A percentile compares a stretch with the other conserved stretches of the same genome.
Evolutionary conservation across 2,329 filamentous ascomycete species (phyloP).

Genomic region (Xylariales sp.): DNA sequence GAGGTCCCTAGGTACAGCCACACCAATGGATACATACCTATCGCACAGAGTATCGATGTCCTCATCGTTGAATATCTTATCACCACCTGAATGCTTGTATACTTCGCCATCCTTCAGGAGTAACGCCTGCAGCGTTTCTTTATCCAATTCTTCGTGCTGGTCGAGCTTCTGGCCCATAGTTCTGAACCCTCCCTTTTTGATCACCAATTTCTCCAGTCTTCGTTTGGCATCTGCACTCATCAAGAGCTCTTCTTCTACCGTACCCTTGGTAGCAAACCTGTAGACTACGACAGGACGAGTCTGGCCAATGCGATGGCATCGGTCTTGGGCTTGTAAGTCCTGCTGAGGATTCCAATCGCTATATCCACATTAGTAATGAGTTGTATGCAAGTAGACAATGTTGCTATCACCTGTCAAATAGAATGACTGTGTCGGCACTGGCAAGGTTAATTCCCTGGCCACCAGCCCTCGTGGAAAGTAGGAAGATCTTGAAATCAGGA

Average conservation of each 20-base stretch:
- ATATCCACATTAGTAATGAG: conserved; percentile 9
- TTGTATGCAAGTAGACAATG: too few relatives aligned
- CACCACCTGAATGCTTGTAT: conserved; percentile 53
- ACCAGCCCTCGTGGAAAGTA: conserved; percentile 85
- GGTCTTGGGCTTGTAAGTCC: conserved; percentile 93
- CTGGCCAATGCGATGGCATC: conserved; percentile 91
- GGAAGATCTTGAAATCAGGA: conserved; percentile 66
- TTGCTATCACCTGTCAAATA: conserved; percentile 64
- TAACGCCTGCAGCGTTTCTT: conserved; percentile 57
- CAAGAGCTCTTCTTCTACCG: conserved; percentile 83
- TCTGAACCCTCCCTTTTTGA: conserved; percentile 84
- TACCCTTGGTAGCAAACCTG: conserved; percentile 86
- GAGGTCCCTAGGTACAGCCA: background rate
- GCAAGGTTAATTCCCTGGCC: conserved; percentile 95
- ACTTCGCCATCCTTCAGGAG: conserved; percentile 69
- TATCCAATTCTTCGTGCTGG: conserved; percentile 48
- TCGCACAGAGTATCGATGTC: conserved; percentile 80
- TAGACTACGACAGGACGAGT: conserved; percentile 90
- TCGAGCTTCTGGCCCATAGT: conserved; percentile 61
- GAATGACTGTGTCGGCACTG: conserved; percentile 84
- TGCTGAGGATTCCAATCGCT: conserved; percentile 93
- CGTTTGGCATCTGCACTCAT: conserved; percentile 89
- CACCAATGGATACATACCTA: conserved; percentile 36
- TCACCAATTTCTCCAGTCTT: conserved; percentile 88
- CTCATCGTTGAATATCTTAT: conserved; percentile 65